phyloP scores from a whole-genome alignment of 2,329 filamentous ascomycete genomes.

The Neofusicoccum umdonicola region DNA sequence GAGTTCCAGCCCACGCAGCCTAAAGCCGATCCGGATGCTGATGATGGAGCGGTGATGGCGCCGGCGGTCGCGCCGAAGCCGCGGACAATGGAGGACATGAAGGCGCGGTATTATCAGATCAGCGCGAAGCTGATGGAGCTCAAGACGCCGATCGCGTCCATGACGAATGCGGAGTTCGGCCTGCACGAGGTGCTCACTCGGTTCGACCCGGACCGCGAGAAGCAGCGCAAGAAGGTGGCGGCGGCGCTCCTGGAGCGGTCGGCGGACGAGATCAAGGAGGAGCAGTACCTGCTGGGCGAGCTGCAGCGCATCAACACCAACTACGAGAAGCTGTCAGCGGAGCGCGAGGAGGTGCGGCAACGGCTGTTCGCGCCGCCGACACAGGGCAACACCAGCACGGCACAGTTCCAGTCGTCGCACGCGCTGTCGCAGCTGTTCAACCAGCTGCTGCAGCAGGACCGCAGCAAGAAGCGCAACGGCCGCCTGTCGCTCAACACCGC shows the following conservation, averaged over 20 bases:
- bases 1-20: constrained; percentile 57
- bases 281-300: constrained; percentile 84
- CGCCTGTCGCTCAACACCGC: constrained; percentile 37
- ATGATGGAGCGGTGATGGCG: constrained; percentile 34
- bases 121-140: constrained; percentile 53
- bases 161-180: constrained; percentile 81
- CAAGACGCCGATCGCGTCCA: constrained; percentile 48
- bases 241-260: constrained; percentile 74
- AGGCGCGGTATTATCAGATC: constrained; percentile 85
- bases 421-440: constrained; percentile 78
- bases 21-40: neutral
- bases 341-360: constrained; percentile 81
- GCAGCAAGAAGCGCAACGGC: constrained; percentile 76
- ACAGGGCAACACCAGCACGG: constrained; percentile 49
- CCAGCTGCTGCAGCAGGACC: constrained; percentile 78
- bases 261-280: constrained; percentile 86
- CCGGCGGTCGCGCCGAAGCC: constrained; percentile 37
- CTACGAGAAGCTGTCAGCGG: constrained; percentile 80
- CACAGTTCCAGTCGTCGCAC: constrained; percentile 71
- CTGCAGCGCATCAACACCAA: constrained; percentile 87
- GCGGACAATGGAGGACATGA: constrained; percentile 84
- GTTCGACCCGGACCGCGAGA: constrained; percentile 80
- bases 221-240: constrained; percentile 78
- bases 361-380: constrained; percentile 79
- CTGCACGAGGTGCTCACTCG: constrained; percentile 81